phyloP scores from a whole-genome alignment of 768 basidiomycete species.

The Holtermannia corniformis region DNA sequence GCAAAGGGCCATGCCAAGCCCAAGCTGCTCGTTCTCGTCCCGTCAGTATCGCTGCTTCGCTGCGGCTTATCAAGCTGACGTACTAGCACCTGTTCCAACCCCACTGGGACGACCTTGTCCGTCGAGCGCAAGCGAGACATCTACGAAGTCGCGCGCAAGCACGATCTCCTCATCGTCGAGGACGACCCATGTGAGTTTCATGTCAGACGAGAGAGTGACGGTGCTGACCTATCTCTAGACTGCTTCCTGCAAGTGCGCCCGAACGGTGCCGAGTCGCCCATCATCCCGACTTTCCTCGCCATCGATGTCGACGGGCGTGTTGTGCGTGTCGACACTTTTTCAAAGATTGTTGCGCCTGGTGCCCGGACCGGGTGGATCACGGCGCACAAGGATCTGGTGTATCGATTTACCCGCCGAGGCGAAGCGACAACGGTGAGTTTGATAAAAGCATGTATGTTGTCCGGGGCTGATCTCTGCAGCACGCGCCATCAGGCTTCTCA shows the following conservation, averaged over 20 bases:
- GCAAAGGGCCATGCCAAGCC: constrained; percentile 49
- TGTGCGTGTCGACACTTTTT: not conserved
- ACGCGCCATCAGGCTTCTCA: constrained; percentile 23
- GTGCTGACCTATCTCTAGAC: constrained; percentile 28
- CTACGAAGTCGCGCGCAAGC: constrained; percentile 67
- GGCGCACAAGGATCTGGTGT: constrained; percentile 15
- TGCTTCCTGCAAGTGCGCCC: constrained; percentile 35
- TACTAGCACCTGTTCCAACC: constrained; percentile 55
- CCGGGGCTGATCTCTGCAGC: constrained; percentile 4
- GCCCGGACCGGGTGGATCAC: constrained; percentile 10
- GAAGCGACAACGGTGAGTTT: constrained; percentile 24
- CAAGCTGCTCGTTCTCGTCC: constrained; percentile 40
- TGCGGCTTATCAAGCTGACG: not conserved
- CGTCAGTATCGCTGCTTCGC: constrained; percentile 3
- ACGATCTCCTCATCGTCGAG: constrained; percentile 64
- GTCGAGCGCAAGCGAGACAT: constrained; percentile 58
- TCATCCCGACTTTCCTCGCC: constrained; percentile 27
- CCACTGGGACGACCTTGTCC: constrained; percentile 62
- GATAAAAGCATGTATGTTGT: not conserved
- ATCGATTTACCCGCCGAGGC: constrained; percentile 21
- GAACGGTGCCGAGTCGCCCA: constrained; percentile 20
- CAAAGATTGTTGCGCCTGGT: not conserved
- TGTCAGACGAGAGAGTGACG: constrained; percentile 14
- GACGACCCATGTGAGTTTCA: constrained; percentile 51
- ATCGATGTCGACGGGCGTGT: constrained; percentile 2